Evolutionary conservation across 139 green algal species (phyloP), one percentile per base, ranked within the genome.

Genomic region (Asterochloris sp.): DNA sequence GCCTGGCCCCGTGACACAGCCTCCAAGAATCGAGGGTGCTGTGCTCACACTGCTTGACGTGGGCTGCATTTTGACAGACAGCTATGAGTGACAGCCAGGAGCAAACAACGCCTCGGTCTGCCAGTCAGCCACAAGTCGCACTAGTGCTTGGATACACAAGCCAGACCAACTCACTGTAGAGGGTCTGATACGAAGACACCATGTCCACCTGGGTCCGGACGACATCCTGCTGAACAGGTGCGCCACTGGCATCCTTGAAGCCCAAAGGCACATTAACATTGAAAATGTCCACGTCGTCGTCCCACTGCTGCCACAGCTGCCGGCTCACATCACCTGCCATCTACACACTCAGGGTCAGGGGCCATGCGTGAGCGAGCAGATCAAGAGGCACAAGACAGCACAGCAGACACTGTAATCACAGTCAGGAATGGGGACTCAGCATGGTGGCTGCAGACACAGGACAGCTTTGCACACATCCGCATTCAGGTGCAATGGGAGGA

Each of bases 241-340:
- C 38, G 75, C 83, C 76, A 0, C 74, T 66, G 13, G 27, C 26
- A 12, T 29, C 69, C n/a, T 74, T 84, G 69, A 74, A 77, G 26
- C 84, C 81, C 26, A 89, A 68, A 16, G 86, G 86, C 29, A 89
- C 83, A 63, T 89, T 89, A 29, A 88, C 83, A 73, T 89, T 89
- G 86, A 83, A 89, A 0, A 89, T 27, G 47, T 83, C 73, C 11
- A 75, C 71, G 0, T 75, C 71, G 47, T 26, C 62, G 24, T 73
- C 13, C 84, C 84, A 85, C 12, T 87, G 27, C 13, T 67, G 29
- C 81, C 84, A 89, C 76, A 85, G 69, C 13, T 83, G 23, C 11
- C 13, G 17, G 13, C 47, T 68, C 21, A 82, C 80, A 21, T 77
- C 14, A 2, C 68, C 80, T 61, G 81, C 80, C 26, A 81, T 78